Conservation (phyloP, 257 asterid genomes). For the Knoxia roxburghii region DNA sequence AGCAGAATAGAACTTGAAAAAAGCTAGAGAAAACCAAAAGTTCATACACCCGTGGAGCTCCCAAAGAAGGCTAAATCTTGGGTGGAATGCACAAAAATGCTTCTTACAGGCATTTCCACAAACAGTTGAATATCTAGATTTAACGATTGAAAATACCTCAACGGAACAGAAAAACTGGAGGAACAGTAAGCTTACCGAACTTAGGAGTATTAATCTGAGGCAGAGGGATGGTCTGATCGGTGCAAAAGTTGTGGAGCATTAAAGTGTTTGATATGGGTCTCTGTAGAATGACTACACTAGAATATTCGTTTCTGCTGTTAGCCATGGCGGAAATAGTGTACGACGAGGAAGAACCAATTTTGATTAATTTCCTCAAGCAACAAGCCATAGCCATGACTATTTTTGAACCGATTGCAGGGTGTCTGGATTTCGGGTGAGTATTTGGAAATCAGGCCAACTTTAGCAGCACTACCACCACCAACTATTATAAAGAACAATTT, state of each 20-base stretch:
- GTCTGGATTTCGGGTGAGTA: not conserved
- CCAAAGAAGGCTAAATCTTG: not conserved
- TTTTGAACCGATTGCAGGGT: not conserved
- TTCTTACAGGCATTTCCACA: slow-evolving; percentile 43
- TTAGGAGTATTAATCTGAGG: slow-evolving; percentile 1
- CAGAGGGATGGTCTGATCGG: slow-evolving; percentile 11
- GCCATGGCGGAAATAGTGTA: slow-evolving; percentile 3
- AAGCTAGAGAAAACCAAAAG: not conserved
- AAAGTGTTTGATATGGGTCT: slow-evolving; percentile 14
- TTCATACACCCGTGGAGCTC: not conserved
- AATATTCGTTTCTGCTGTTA: slow-evolving; percentile 6
- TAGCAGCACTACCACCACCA: no score
- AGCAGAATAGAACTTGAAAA: not conserved
- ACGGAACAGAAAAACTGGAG: not conserved
- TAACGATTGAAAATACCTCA: not conserved
- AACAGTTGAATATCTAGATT: slow-evolving; percentile 22
- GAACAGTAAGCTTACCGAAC: slow-evolving; percentile 24
- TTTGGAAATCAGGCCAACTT: not conserved
- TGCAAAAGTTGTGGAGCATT: slow-evolving; percentile 16
- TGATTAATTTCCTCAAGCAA: slow-evolving; percentile 25
- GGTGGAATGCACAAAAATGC: not conserved
- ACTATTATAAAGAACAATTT: no score
- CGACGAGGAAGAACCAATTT: slow-evolving; percentile 22
- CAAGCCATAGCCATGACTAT: slow-evolving; percentile 34
- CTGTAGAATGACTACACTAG: slow-evolving; percentile 1